Conservation (phyloP, 2,329 filamentous ascomycete species). For the Polychaeton citri region DNA sequence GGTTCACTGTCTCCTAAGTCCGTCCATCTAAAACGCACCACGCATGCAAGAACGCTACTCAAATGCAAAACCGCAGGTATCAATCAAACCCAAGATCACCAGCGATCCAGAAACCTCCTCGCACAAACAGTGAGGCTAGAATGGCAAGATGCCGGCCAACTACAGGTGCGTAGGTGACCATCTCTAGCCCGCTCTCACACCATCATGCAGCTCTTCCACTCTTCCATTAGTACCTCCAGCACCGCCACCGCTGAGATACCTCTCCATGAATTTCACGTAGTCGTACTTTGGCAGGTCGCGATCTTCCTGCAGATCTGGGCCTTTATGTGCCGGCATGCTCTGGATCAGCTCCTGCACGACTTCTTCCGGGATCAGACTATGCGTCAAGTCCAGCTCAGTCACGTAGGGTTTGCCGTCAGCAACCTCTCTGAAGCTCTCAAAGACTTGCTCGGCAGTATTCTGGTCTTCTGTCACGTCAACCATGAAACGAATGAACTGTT, state of each 20-base stretch:
- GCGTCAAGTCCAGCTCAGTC: constrained; percentile 89
- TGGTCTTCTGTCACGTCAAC: constrained; percentile 97
- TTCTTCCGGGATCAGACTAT: constrained; percentile 90
- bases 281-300: constrained; percentile 79
- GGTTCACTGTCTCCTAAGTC: no score
- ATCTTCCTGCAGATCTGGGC: constrained; percentile 77
- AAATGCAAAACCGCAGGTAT: no score
- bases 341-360: constrained; percentile 85
- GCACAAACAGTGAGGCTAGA: no score
- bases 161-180: not conserved
- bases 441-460: constrained; percentile 96
- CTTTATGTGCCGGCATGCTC: constrained; percentile 72
- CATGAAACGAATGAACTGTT: constrained; percentile 99
- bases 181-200: not conserved
- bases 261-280: constrained; percentile 96
- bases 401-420: constrained; percentile 98
- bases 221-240: constrained; percentile 1
- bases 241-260: constrained; percentile 27
- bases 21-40: no score
- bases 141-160: no score
- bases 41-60: no score
- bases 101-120: no score
- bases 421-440: constrained; percentile 93
- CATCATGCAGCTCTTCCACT: constrained; percentile 1
- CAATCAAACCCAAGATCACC: no score